Conservation (phyloP, 2,329 filamentous ascomycete species). For the Epichloe hybrida region DNA sequence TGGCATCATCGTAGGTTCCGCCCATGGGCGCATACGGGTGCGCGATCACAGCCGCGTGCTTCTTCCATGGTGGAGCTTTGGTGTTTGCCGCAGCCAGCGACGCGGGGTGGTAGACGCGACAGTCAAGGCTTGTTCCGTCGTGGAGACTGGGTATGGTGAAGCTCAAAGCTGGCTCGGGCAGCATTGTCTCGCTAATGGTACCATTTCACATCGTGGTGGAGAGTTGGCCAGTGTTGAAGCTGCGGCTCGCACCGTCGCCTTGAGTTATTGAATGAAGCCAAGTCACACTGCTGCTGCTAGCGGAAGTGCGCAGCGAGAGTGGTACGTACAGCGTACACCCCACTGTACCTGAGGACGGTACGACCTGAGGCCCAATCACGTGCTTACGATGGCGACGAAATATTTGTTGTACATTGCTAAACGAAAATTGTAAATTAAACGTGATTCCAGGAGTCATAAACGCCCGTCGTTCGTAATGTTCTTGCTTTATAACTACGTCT, state of each 20-base stretch:
- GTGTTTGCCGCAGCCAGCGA: slow-evolving; percentile 24
- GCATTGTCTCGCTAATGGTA: slow-evolving; percentile 23
- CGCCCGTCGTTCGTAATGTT: not conserved
- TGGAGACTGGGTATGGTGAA: slow-evolving; percentile 78
- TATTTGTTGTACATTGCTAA: no score
- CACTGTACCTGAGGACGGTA: no score
- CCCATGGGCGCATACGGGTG: slow-evolving; percentile 88
- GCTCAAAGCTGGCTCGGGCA: slow-evolving; percentile 43
- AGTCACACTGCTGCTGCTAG: no score
- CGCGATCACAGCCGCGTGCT: slow-evolving; percentile 53
- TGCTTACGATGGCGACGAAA: no score
- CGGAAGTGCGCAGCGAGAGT: no score
- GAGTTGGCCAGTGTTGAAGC: not conserved
- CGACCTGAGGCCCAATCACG: no score
- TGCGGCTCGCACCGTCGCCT: not conserved
- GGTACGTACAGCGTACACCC: no score
- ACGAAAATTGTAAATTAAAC: no score
- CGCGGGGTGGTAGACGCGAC: slow-evolving; percentile 65
- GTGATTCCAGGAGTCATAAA: not conserved
- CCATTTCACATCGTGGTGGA: not conserved
- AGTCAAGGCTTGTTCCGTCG: slow-evolving; percentile 63
- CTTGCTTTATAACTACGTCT: not conserved
- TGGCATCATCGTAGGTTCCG: slow-evolving; percentile 68
- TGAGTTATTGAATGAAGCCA: not conserved
- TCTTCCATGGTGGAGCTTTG: slow-evolving; percentile 27